Conservation (phyloP, 495 filamentous ascomycete genomes). For the Podospora australis region DNA sequence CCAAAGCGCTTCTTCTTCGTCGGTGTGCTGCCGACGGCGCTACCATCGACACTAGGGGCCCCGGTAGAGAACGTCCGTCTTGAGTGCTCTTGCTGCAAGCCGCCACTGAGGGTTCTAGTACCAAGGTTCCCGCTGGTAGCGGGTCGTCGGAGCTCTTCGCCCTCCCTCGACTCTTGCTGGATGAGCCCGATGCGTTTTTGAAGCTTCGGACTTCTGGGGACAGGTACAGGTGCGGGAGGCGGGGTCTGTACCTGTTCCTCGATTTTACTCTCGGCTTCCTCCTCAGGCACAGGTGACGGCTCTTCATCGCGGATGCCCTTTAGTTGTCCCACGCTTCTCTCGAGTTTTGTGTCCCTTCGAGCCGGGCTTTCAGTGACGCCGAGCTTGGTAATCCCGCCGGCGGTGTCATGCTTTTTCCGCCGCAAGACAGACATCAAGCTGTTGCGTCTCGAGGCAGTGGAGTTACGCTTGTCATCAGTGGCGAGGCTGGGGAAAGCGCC, state of each 20-base stretch:
- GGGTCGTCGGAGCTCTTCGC: background rate
- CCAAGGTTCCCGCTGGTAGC: slow-evolving; percentile 22
- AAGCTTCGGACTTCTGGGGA: slow-evolving; percentile 22
- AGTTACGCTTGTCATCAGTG: background rate
- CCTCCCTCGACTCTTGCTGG: background rate
- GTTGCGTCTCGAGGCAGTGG: slow-evolving; percentile 12
- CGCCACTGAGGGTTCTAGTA: slow-evolving; percentile 22
- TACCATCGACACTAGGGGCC: slow-evolving; percentile 11
- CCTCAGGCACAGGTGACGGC: background rate
- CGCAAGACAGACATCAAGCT: slow-evolving; percentile 42
- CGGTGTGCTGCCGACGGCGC: slow-evolving; percentile 26
- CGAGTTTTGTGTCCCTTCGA: slow-evolving; percentile 44
- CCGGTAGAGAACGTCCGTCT: slow-evolving; percentile 17
- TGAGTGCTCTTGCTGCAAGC: background rate
- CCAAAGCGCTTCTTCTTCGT: slow-evolving; percentile 61
- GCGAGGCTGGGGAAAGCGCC: background rate
- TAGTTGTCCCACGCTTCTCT: slow-evolving; percentile 41
- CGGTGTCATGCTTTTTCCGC: slow-evolving; percentile 37
- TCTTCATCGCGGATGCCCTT: slow-evolving; percentile 17
- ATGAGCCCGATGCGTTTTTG: slow-evolving; percentile 24
- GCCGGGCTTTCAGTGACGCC: slow-evolving; percentile 43
- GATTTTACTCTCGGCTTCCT: slow-evolving; percentile 2
- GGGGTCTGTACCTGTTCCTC: background rate
- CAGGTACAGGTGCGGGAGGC: background rate
- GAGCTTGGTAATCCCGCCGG: slow-evolving; percentile 35